phyloP scores from a whole-genome alignment of 2,329 filamentous ascomycete genomes.

The Emergomyces pasteurianus region DNA sequence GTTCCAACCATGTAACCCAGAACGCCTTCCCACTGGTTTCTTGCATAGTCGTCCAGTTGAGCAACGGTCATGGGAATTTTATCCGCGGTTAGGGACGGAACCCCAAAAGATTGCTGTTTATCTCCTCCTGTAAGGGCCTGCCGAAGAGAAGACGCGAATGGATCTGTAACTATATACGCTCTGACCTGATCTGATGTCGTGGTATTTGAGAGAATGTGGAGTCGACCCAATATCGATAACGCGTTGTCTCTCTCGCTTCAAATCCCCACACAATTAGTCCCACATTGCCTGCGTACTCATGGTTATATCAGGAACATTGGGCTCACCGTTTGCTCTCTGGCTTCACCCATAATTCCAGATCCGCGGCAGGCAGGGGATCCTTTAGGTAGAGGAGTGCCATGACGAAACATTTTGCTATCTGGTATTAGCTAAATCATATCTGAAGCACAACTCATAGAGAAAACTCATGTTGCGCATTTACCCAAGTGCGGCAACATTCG shows the following conservation, averaged over 20 bases:
- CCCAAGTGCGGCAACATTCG: conserved; percentile 91
- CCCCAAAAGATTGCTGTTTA: conserved; percentile 77
- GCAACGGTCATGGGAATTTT: conserved; percentile 53
- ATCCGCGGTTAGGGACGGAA: conserved; percentile 57
- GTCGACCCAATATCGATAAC: conserved; percentile 63
- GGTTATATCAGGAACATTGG: conserved; percentile 15
- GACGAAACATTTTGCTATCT: conserved; percentile 78
- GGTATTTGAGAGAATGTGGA: conserved; percentile 72
- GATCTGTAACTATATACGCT: conserved; percentile 64
- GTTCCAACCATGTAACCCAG: conserved; percentile 79
- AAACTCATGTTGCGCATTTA: conserved; percentile 26
- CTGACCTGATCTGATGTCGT: conserved; percentile 49
- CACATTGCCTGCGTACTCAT: conserved; percentile 20
- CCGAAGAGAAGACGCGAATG: conserved; percentile 73
- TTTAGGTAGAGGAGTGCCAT: conserved; percentile 92
- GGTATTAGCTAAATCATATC: conserved; percentile 9
- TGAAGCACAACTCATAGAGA: not conserved
- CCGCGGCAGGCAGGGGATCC: conserved; percentile 60
- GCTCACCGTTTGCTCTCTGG: conserved; percentile 47
- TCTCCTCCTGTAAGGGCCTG: conserved; percentile 81
- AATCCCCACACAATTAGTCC: not conserved
- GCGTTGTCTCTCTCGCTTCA: conserved; percentile 69
- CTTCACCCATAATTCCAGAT: conserved; percentile 79
- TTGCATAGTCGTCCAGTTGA: conserved; percentile 74
- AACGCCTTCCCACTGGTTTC: conserved; percentile 88